These are phyloP conservation scores for Erysimum pusillum DNA, from an alignment of 441 rosid species.

Conservation along the genomic window DNA sequence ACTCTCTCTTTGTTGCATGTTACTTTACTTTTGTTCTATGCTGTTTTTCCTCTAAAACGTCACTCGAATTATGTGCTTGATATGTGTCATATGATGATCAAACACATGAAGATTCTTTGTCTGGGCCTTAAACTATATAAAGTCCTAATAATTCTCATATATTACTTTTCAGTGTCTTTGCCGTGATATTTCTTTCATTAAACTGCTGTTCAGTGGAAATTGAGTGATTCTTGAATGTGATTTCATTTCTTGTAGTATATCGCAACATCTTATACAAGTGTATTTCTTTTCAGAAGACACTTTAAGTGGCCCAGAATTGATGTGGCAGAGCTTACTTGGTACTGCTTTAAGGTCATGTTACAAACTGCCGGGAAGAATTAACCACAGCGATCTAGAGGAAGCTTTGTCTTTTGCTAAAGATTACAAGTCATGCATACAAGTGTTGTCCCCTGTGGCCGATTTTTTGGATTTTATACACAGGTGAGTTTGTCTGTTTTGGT, in stretches of 20 bases:
- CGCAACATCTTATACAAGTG: slow-evolving; percentile 23
- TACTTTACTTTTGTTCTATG: neutral
- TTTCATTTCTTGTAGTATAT: slow-evolving; percentile 13
- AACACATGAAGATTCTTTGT: slow-evolving; percentile 25
- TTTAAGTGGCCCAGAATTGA: slow-evolving; percentile 58
- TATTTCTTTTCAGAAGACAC: slow-evolving; percentile 56
- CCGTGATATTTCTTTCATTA: slow-evolving; percentile 20
- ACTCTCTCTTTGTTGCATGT: slow-evolving; percentile 23
- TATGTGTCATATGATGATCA: slow-evolving; percentile 5
- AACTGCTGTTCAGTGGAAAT: slow-evolving; percentile 15
- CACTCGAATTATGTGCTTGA: slow-evolving; percentile 24
- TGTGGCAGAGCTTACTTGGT: slow-evolving; percentile 85
- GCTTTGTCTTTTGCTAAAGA: slow-evolving; percentile 69
- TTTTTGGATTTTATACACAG: slow-evolving; percentile 70
- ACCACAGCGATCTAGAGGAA: slow-evolving; percentile 59
- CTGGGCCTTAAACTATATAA: slow-evolving; percentile 12
- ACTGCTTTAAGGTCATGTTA: slow-evolving; percentile 68
- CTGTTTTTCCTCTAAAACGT: slow-evolving; percentile 3
- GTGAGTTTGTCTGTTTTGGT: slow-evolving; percentile 57
- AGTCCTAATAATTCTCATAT: slow-evolving; percentile 26
- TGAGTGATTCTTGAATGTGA: slow-evolving; percentile 25
- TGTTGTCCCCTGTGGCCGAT: slow-evolving; percentile 82
- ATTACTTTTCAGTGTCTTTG: slow-evolving; percentile 4
- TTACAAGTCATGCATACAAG: slow-evolving; percentile 73
- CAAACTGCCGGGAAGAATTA: slow-evolving; percentile 49